phyloP scores from a whole-genome alignment of 2,329 filamentous ascomycete genomes.

The Diaporthe caulivora region DNA sequence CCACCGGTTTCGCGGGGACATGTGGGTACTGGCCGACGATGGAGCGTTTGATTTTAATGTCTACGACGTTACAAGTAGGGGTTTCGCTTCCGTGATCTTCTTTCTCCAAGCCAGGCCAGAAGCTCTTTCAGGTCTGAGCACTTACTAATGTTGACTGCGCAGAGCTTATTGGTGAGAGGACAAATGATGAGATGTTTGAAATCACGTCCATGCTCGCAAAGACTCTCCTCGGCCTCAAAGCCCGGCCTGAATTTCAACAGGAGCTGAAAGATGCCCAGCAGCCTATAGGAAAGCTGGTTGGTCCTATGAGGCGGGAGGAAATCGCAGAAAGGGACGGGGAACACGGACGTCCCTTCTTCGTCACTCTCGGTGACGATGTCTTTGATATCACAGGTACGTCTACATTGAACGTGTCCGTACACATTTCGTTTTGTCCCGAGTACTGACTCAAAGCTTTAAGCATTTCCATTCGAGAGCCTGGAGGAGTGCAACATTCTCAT shows the following conservation, averaged over 20 bases:
- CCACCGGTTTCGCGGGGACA: neutral
- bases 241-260: neutral
- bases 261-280: neutral
- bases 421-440: accelerated
- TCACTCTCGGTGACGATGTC: neutral
- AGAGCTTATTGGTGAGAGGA: neutral
- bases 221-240: neutral
- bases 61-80: slow-evolving; percentile 1
- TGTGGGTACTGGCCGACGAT: slow-evolving; percentile 1
- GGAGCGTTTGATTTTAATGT: neutral
- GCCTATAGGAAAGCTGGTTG: neutral
- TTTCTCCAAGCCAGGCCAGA: accelerated
- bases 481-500: neutral
- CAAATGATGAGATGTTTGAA: neutral
- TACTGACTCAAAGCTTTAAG: neutral
- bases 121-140: no score
- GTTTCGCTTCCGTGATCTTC: neutral
- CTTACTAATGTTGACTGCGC: neutral
- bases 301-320: neutral
- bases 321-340: slow-evolving; percentile 8
- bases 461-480: neutral
- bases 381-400: neutral
- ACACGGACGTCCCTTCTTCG: neutral
- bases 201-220: neutral
- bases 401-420: accelerated